These are phyloP conservation scores for Asclepias syriaca DNA, from an alignment of 257 asterid species.

Conservation along the genomic window DNA sequence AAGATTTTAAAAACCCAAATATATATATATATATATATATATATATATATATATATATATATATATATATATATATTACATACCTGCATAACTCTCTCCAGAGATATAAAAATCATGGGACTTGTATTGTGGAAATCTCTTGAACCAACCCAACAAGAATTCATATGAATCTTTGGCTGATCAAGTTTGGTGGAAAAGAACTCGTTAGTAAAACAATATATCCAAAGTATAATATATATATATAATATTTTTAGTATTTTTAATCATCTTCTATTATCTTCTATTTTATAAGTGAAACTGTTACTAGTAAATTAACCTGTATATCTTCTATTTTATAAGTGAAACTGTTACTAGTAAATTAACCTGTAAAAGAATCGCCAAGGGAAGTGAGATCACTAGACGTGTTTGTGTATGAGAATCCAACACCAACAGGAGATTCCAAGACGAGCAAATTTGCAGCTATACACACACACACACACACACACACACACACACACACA, in stretches of 20 bases:
- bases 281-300: too few relatives aligned
- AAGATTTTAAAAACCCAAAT: not conserved
- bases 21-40: too few relatives aligned
- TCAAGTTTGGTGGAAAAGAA: not conserved
- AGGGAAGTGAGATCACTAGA: conserved; percentile 47
- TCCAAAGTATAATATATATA: not conserved
- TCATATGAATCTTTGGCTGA: conserved; percentile 73
- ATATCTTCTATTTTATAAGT: too few relatives aligned
- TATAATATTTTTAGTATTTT: too few relatives aligned
- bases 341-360: too few relatives aligned
- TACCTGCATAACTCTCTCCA: conserved; percentile 92
- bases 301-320: conserved; percentile 37
- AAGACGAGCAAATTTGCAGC: conserved; percentile 74
- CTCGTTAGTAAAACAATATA: not conserved
- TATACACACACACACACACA: conserved; percentile 14
- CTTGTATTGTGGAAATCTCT: conserved; percentile 75
- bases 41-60: too few relatives aligned
- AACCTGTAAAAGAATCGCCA: conserved; percentile 69
- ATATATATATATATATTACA: not conserved
- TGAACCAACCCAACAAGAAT: conserved; percentile 71
- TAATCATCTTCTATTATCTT: too few relatives aligned
- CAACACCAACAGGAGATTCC: conserved; percentile 91
- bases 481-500: too few relatives aligned
- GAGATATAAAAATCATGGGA: conserved; percentile 74
- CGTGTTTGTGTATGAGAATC: conserved; percentile 88